Conservation (phyloP, 2,329 filamentous ascomycete genomes). For the Metarhizium robertsii region DNA sequence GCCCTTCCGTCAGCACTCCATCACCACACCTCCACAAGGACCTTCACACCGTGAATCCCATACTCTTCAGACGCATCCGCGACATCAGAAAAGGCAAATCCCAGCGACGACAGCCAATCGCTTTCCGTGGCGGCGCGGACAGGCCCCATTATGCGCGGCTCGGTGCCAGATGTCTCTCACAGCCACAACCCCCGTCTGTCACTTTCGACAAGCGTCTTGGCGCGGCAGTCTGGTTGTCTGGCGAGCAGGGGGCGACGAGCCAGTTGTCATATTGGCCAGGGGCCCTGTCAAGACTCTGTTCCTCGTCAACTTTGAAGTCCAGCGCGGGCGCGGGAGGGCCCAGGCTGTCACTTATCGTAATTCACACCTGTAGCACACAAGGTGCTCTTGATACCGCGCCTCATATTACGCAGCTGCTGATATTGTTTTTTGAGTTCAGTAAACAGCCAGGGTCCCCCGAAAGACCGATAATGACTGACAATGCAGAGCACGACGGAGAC, state of each 20-base stretch:
- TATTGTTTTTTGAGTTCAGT: not conserved
- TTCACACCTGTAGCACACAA: too few relatives aligned
- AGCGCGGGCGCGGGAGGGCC: not conserved
- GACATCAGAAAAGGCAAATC: not conserved
- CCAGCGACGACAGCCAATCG: not conserved
- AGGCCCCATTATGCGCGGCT: not conserved
- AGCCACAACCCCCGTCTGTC: not conserved
- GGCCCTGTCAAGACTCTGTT: not conserved
- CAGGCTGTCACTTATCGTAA: too few relatives aligned
- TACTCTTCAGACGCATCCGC: not conserved
- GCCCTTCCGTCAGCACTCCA: not conserved
- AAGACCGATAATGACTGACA: too few relatives aligned
- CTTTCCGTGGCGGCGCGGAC: not conserved
- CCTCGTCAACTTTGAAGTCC: not conserved
- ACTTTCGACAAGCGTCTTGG: not conserved
- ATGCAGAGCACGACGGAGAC: too few relatives aligned
- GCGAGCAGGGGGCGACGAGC: not conserved
- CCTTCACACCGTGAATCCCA: not conserved
- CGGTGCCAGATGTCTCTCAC: not conserved
- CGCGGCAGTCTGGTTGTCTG: not conserved
- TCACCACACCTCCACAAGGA: not conserved
- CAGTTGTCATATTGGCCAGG: not conserved
- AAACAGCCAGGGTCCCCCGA: not conserved
- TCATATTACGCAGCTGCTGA: not conserved
- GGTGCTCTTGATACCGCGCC: not conserved